A percentile compares a stretch with the other conserved stretches of the same genome.
Evolutionary conservation across 768 basidiomycete genomes (phyloP).

Genomic region (Mycena belliarum): DNA sequence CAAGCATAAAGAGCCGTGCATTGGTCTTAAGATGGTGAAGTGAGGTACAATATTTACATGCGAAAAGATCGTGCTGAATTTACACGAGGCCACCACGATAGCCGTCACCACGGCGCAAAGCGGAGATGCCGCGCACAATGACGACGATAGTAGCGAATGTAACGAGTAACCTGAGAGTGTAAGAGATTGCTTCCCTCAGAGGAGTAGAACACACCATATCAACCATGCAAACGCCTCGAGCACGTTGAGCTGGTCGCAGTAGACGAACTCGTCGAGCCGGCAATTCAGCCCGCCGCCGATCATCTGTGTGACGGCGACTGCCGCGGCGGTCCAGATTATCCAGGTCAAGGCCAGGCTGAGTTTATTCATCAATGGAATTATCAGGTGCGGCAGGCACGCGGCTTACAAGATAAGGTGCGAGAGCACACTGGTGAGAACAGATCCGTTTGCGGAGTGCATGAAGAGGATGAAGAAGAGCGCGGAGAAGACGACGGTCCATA

Average conservation of each 20-base stretch:
- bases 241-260: too few species aligned
- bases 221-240: too few species aligned
- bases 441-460: constrained; percentile 47
- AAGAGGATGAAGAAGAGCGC: constrained; percentile 56
- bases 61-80: too few species aligned
- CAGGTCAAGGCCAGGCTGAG: too few species aligned
- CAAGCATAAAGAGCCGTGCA: too few species aligned
- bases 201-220: too few species aligned
- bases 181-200: too few species aligned
- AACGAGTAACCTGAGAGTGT: constrained; percentile 53
- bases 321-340: constrained; percentile 68
- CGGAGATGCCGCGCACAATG: background rate
- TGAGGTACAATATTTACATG: too few species aligned
- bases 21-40: too few species aligned
- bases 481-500: constrained; percentile 67
- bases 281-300: constrained; percentile 75
- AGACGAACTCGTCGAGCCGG: constrained; percentile 23
- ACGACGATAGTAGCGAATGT: constrained; percentile 50
- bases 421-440: constrained; percentile 57
- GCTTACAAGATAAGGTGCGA: constrained; percentile 68
- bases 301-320: constrained; percentile 65
- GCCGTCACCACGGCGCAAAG: background rate
- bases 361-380: too few species aligned
- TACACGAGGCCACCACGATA: background rate
- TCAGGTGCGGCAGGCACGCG: background rate